A percentile compares a stretch with the other conserved stretches of the same genome.
Conservation (phyloP, 2,329 filamentous ascomycete species). For the Pseudogymnoascus sp. region DNA sequence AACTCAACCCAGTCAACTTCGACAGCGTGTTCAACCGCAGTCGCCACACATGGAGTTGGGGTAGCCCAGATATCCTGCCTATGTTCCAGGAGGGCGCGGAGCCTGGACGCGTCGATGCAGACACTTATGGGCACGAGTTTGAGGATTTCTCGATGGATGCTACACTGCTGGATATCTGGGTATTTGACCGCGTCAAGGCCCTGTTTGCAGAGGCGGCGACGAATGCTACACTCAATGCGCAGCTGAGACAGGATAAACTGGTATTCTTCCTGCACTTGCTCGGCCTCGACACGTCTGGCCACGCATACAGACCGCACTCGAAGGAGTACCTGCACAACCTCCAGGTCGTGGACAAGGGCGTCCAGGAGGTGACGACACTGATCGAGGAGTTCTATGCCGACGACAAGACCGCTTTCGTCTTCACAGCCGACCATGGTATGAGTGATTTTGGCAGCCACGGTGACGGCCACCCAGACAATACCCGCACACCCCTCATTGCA, state of each 20-base stretch:
- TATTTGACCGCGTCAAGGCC: conserved; percentile 86
- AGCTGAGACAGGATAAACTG: conserved; percentile 71
- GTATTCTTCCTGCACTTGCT: conserved; percentile 95
- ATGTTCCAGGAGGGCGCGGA: conserved; percentile 96
- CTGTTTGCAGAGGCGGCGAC: conserved; percentile 73
- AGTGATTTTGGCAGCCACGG: conserved; percentile 99
- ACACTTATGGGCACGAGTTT: conserved; percentile 70
- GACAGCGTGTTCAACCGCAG: conserved; percentile 98
- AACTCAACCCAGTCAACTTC: conserved; percentile 95
- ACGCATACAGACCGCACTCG: conserved; percentile 81
- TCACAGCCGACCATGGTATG: conserved; percentile 98
- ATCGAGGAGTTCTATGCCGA: conserved; percentile 80
- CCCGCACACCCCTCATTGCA: conserved; percentile 79
- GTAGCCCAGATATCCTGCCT: conserved; percentile 89
- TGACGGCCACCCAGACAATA: conserved; percentile 95
- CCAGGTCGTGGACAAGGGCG: conserved; percentile 84
- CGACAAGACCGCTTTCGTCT: conserved; percentile 84
- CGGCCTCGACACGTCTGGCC: conserved; percentile 84
- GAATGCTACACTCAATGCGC: conserved; percentile 65
- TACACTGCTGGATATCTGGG: conserved; percentile 78
- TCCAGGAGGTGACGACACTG: conserved; percentile 71
- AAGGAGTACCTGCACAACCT: conserved; percentile 93
- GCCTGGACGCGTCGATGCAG: conserved; percentile 78
- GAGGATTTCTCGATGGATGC: conserved; percentile 88
- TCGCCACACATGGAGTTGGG: conserved; percentile 97